phyloP scores from a whole-genome alignment of 257 asterid genomes.

The Lycium ferocissimum region DNA sequence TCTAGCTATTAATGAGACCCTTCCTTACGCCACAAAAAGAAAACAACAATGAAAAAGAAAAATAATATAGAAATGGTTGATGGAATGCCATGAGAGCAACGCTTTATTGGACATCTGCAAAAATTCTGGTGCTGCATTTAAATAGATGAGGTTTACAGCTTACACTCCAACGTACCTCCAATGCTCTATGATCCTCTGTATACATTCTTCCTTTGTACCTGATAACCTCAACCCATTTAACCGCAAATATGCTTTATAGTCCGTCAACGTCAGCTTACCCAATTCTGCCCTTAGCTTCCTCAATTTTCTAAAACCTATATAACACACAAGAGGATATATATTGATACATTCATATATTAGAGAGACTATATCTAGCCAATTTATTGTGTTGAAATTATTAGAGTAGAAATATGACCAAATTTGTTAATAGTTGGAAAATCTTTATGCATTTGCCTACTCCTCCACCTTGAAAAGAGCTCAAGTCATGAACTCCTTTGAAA shows the following conservation, averaged over 20 bases:
- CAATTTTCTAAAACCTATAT: constrained; percentile 51
- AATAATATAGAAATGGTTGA: constrained; percentile 14
- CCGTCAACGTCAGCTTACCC: constrained; percentile 48
- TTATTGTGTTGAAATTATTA: background rate
- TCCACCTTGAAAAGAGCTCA: background rate
- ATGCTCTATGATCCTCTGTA: constrained; percentile 69
- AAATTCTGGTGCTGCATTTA: background rate
- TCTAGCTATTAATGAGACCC: background rate
- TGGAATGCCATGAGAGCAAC: background rate
- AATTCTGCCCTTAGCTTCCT: constrained; percentile 51
- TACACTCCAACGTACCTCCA: constrained; percentile 51
- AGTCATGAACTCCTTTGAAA: constrained; percentile 16
- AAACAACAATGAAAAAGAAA: background rate
- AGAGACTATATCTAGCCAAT: background rate
- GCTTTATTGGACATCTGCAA: background rate
- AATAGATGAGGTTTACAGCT: constrained; percentile 7
- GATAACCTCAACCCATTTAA: constrained; percentile 65
- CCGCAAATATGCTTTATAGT: constrained; percentile 67
- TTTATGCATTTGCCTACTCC: background rate
- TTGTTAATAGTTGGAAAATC: background rate
- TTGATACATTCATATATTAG: background rate
- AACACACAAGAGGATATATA: background rate
- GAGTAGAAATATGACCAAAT: background rate
- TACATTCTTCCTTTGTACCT: constrained; percentile 69
- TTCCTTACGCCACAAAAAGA: background rate